A percentile compares a stretch with the other conserved stretches of the same genome.
Evolutionary conservation across 371 early-diverging fungal genomes (phyloP).

Genomic region (Syncephalastrum contaminatum): DNA sequence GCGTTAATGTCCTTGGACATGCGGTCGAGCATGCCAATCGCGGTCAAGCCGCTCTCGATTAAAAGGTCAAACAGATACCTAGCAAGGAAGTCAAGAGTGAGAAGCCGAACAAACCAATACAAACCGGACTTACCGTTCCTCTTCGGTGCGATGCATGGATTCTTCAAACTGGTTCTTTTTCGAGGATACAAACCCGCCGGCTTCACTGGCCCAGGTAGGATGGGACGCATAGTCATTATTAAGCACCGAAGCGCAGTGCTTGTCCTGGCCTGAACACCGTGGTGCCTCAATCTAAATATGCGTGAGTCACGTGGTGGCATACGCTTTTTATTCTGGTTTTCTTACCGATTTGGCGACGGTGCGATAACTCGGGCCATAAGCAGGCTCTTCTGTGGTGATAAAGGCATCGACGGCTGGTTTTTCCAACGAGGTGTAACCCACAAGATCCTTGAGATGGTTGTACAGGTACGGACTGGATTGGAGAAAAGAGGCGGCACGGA

Average conservation of each 20-base stretch:
- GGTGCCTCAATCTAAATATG: constrained; percentile 43
- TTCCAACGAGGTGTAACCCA: constrained; percentile 33
- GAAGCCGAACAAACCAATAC: not conserved
- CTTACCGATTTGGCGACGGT: constrained; percentile 62
- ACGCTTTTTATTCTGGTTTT: not conserved
- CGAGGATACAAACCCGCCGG: constrained; percentile 87
- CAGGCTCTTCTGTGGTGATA: constrained; percentile 8
- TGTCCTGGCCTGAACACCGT: constrained; percentile 86
- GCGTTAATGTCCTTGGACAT: constrained; percentile 60
- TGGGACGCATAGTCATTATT: constrained; percentile 95
- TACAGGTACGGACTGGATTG: constrained; percentile 73
- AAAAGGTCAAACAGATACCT: constrained; percentile 88
- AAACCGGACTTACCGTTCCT: constrained; percentile 68
- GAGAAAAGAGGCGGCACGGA: constrained; percentile 79
- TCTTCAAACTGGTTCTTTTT: constrained; percentile 97
- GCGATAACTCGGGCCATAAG: constrained; percentile 40
- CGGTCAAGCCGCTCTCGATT: constrained; percentile 89
- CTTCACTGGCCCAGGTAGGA: constrained; percentile 95
- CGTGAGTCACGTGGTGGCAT: constrained; percentile 12
- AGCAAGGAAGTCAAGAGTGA: constrained; percentile 41
- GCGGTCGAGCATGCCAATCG: constrained; percentile 88
- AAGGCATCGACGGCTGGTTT: constrained; percentile 11
- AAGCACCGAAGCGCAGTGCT: constrained; percentile 87
- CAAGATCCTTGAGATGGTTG: constrained; percentile 88
- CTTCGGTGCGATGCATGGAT: constrained; percentile 92